A percentile compares a stretch with the other conserved stretches of the same genome.
phyloP scores from a whole-genome alignment of 306 rosid species.

The Prunus fruticosa region DNA sequence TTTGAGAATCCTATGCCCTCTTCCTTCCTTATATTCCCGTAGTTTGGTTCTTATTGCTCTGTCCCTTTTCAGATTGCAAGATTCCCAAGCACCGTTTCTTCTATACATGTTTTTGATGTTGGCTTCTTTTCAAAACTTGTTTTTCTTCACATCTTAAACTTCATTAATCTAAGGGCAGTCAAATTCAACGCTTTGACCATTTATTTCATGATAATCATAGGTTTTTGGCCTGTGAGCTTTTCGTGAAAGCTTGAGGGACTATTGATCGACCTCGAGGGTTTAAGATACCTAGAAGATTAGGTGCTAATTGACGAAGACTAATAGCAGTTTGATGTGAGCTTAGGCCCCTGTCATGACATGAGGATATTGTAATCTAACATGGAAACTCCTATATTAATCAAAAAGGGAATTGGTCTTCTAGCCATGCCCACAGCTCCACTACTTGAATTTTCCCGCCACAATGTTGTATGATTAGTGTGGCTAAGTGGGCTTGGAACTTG shows the following conservation, averaged over 20 bases:
- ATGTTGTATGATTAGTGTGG: not conserved
- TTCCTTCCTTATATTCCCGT: slow-evolving; percentile 55
- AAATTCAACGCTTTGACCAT: slow-evolving; percentile 14
- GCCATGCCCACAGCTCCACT: slow-evolving; percentile 24
- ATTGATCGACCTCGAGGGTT: not conserved
- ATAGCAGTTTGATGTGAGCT: not conserved
- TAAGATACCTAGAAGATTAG: not conserved
- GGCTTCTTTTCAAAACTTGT: not conserved
- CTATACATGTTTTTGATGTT: too few species aligned
- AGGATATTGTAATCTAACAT: slow-evolving; percentile 16
- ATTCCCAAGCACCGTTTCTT: slow-evolving; percentile 22
- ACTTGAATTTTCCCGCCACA: slow-evolving; percentile 31
- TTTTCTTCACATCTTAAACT: not conserved
- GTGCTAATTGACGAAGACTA: not conserved
- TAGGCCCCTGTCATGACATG: not conserved
- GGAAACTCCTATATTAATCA: slow-evolving; percentile 33
- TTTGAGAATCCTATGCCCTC: slow-evolving; percentile 88
- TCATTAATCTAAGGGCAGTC: slow-evolving; percentile 13
- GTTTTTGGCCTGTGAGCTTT: not conserved
- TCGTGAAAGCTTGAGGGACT: not conserved
- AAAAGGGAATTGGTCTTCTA: slow-evolving; percentile 8
- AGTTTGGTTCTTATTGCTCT: slow-evolving; percentile 55
- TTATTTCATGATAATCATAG: not conserved
- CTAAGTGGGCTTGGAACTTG: slow-evolving; percentile 3
- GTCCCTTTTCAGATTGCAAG: slow-evolving; percentile 61